Evolutionary conservation across 768 basidiomycete species (phyloP).

Genomic region (Phylloporus arenicola): DNA sequence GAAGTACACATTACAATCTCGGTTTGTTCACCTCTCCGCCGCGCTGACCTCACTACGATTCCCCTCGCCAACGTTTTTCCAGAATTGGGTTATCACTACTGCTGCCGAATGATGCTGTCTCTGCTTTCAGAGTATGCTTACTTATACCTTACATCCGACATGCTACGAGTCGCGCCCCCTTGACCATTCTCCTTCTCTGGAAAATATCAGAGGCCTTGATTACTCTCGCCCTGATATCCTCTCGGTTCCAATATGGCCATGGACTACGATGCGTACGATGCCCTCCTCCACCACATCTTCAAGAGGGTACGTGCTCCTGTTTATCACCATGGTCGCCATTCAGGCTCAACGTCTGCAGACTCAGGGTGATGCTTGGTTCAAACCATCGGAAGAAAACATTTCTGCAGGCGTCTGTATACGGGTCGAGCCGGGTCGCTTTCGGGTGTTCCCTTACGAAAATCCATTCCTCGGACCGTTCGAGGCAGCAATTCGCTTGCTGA

Average conservation of each 20-base stretch:
- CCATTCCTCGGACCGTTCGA: conserved; percentile 77
- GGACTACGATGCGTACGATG: conserved; percentile 75
- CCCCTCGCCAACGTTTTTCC: background rate
- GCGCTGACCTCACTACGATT: conserved; percentile 1
- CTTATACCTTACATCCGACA: conserved; percentile 16
- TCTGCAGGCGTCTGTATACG: conserved; percentile 75
- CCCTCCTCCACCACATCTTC: conserved; percentile 75
- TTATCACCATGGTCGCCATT: background rate
- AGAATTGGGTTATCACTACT: conserved; percentile 5
- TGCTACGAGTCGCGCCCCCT: conserved; percentile 1
- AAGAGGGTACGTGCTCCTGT: conserved; percentile 45
- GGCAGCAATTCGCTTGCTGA: conserved; percentile 66
- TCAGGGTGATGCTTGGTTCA: conserved; percentile 82
- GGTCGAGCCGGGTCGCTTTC: conserved; percentile 61
- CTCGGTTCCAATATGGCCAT: conserved; percentile 22
- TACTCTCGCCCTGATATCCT: background rate
- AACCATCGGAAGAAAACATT: conserved; percentile 76
- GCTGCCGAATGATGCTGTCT: conserved; percentile 1
- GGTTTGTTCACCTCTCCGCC: conserved; percentile 2
- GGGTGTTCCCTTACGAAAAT: conserved; percentile 85
- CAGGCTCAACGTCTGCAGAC: conserved; percentile 41
- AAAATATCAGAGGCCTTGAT: background rate
- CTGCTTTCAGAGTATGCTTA: conserved; percentile 3
- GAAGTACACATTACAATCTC: conserved; percentile 5
- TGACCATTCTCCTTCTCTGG: background rate